phyloP scores from a whole-genome alignment of 164 flowering plant genomes.

The Cinnamomum micranthum region DNA sequence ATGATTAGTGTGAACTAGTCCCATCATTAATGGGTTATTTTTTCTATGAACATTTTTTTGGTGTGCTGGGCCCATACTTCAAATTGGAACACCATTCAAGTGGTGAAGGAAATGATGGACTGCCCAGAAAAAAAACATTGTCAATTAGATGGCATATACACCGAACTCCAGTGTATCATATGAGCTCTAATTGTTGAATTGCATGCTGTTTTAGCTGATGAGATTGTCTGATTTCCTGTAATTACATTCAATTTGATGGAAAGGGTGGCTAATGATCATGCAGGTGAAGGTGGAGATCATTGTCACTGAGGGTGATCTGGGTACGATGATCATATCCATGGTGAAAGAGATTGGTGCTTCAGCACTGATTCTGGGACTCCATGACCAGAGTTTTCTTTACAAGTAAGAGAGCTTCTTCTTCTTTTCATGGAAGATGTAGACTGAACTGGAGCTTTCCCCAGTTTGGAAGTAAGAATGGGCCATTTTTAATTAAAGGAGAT shows the following conservation, averaged over 20 bases:
- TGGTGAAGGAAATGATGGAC: background rate
- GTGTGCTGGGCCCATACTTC: background rate
- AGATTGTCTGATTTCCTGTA: background rate
- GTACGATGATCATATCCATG: constrained; percentile 40
- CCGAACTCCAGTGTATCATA: background rate
- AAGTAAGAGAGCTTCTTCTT: constrained; percentile 32
- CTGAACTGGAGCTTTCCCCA: background rate
- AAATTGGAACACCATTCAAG: background rate
- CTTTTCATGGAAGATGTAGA: background rate
- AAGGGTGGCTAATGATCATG: constrained; percentile 16
- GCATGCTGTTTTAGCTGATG: background rate
- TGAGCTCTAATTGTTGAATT: background rate
- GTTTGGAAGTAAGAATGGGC: background rate
- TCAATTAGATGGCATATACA: background rate
- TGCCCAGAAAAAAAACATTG: background rate
- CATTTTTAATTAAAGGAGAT: background rate
- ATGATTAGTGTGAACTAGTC: background rate
- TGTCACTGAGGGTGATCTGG: constrained; percentile 75
- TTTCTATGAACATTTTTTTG: no score
- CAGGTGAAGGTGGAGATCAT: constrained; percentile 87
- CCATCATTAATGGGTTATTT: background rate
- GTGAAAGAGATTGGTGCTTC: constrained; percentile 76
- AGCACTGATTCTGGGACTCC: constrained; percentile 76
- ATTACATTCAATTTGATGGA: background rate
- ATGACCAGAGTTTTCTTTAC: constrained; percentile 82